Base-by-base conservation (phyloP, 1,139 yeast species). In the Nakaseomyces uthaithaninus region DNA sequence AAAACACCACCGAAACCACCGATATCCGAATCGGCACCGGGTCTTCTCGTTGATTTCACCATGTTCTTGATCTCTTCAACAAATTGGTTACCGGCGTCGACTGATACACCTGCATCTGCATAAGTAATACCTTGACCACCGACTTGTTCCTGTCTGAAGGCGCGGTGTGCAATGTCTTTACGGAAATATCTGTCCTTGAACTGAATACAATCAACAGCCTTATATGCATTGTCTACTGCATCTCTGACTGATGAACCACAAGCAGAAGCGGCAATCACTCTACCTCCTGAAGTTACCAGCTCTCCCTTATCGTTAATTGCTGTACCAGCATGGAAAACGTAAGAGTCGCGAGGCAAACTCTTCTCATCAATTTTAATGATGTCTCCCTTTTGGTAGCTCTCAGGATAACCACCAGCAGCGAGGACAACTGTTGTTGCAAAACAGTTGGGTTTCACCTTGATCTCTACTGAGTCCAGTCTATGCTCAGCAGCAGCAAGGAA, bases 1-100 rank as follows among this genome's bases (percentile, higher is more conserved):
- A 93, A 93, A 35, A 89, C 68, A 50, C 98, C 99, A 50, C 99
- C 99, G 58, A 93, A 93, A 3, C 99, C 99, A 60, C 99, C 99
- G 53, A 93, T 91, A 53, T 87, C 95, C 16, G 97, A 86, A 59
- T 91, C 96, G 35, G 98, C 94, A 55, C 99, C 99, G 25, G 94
- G 72, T 65, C 99, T 81, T 34, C 84, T 80, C 16, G 99, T 93
- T n/a, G 95, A 81, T 64, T 83, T 85, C 39, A 93, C 98, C 64
- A 81, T 77, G 40, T 80, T 76, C 66, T 93, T 93, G 64, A 93
- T 93, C 54, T 80, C 78, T 60, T 89, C 89, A 35, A 93, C 97
- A 47, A 93, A 75, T 54, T 72, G 63, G 65, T 91, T 91, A 52
- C 98, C 98, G 49, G 84, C 82, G 59, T 91, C 99, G 38, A 93